Percentiles rank a stretch among this genome's conserved stretches.
Evolutionary conservation across 1,284 basidiomycete species (phyloP).

Genomic region (Abortiporus biennis): DNA sequence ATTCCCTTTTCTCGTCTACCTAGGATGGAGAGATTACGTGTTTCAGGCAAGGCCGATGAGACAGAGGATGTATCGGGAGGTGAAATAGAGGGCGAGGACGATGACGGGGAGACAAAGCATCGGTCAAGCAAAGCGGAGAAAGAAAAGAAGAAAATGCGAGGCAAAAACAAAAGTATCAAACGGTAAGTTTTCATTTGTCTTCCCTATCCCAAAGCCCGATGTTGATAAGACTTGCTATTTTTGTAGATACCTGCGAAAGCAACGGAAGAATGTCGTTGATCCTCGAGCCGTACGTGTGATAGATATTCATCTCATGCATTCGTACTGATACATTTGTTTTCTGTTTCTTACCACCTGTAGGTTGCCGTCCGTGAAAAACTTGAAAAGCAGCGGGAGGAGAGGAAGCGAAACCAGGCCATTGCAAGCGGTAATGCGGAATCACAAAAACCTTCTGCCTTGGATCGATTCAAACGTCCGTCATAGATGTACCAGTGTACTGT

Average conservation of each 20-base stretch:
- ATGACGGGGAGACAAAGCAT: conserved; percentile 23
- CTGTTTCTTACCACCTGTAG: conserved; percentile 27
- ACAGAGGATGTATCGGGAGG: conserved; percentile 38
- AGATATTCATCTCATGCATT: not conserved
- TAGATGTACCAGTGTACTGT: not conserved
- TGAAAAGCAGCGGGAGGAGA: conserved; percentile 56
- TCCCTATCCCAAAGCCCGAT: not conserved
- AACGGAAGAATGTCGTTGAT: conserved; percentile 91
- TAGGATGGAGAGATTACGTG: conserved; percentile 66
- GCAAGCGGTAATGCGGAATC: conserved; percentile 33
- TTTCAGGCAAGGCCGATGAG: conserved; percentile 69
- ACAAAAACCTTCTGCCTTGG: conserved; percentile 55
- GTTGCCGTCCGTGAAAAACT: conserved; percentile 65
- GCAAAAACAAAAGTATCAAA: conserved; percentile 81
- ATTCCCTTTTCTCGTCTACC: conserved; percentile 68
- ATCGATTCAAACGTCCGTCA: conserved; percentile 44
- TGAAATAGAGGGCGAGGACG: conserved; percentile 30
- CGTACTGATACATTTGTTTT: not conserved
- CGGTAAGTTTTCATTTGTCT: conserved; percentile 34
- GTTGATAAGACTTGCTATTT: not conserved
- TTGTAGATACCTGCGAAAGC: conserved; percentile 70
- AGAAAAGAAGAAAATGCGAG: conserved; percentile 80
- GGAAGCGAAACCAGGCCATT: conserved; percentile 36
- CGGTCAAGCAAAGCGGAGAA: conserved; percentile 38
- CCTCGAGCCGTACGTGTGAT: conserved; percentile 61